These are phyloP conservation scores for Chaetoceros tenuissimus DNA, from an alignment of 108 stramenopile species.

Conservation along the genomic window DNA sequence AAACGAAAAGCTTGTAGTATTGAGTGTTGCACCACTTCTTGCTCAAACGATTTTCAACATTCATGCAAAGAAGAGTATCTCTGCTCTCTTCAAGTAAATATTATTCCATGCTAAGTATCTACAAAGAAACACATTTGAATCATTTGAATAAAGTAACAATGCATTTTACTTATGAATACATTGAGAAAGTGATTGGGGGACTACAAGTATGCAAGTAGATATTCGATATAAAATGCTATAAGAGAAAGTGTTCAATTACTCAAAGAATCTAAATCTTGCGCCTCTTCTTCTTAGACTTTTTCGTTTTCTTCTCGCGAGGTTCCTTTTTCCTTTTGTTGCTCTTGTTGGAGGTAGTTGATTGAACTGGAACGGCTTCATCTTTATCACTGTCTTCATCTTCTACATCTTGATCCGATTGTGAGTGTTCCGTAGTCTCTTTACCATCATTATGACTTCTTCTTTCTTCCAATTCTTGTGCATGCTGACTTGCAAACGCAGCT, in stretches of 20 bases:
- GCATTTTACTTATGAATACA: not conserved
- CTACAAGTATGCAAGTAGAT: not conserved
- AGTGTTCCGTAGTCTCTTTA: no score
- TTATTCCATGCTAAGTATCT: not conserved
- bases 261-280: not conserved
- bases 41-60: conserved; percentile 99
- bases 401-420: no score
- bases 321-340: not conserved
- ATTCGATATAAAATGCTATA: not conserved
- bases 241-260: not conserved
- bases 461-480: conserved; percentile 28
- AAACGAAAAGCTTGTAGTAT: conserved; percentile 87
- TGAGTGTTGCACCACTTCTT: conserved; percentile 94
- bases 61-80: conserved; percentile 97
- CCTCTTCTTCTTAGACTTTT: not conserved
- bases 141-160: not conserved
- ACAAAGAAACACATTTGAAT: not conserved
- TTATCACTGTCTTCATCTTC: no score
- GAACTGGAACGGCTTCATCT: no score
- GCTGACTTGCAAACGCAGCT: conserved; percentile 47
- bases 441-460: no score
- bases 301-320: no score
- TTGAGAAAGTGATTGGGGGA: not conserved
- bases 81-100: conserved; percentile 96
- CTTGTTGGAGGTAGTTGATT: no score